Evolutionary conservation across 139 green algal species (phyloP), one percentile per base, ranked within the genome.

Genomic region (Coelastrella sp.): DNA sequence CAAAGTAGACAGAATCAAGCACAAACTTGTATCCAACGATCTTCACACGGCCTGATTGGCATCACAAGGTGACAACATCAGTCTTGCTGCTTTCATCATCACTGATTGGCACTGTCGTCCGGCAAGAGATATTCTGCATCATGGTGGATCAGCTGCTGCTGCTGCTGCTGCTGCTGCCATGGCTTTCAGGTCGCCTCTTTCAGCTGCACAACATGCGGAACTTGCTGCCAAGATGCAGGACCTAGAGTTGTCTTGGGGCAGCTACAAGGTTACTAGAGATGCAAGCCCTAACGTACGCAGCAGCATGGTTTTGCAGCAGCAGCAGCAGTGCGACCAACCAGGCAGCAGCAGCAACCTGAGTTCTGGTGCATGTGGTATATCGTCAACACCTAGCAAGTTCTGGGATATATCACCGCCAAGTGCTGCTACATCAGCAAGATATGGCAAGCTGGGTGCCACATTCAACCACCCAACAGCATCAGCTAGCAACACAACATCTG

Each of bases 211-310:
- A 27, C 62, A 69, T 40, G 62, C 62, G 15, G 30, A 40, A 11
- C 27, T 69, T 8, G 62, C 62, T 69, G 62, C 62, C 23, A 38
- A 69, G 62, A 38, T 69, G 62, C 62, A 69, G 19, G n/a, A 69
- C 62, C 62, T 69, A 1, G 62, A 69, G 40, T 4, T 41, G 8
- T 21, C 30, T 7, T 69, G 6, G 8, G 8, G 40, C 6, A n/a
- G 40, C 8, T 69, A 69, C 62, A 69, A 69, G 27, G 53, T 64
- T 6, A n/a, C 53, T 21, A 25, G 53, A n/a, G 53, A 64, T 21
- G 27, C 19, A 17, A 64, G 53, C 53, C 53, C 53, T 9, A 64
- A 6, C 0, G 53, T 64, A 21, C 53, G 53, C 17, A 27, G 53
- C 53, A 64, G 53, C 27, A 17, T 64, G 2, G 41, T 38, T 43